Percentiles rank a stretch among this genome's conserved stretches.
These are phyloP conservation scores for Pisolithus thermaeus DNA, from an alignment of 1,284 basidiomycete genomes.

Conservation along the genomic window DNA sequence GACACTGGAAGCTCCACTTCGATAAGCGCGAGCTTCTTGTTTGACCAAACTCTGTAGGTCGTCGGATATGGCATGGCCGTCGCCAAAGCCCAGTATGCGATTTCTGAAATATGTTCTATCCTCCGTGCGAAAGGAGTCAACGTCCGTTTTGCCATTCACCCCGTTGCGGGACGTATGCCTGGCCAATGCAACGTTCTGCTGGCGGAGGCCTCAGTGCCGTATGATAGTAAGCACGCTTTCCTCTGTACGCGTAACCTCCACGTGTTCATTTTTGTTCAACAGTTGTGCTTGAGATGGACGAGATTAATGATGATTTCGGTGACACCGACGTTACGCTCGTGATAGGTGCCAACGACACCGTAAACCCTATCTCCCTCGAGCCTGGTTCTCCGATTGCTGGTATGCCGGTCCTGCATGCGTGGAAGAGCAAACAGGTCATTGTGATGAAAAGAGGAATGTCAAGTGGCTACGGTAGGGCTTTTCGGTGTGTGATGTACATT, in stretches of 20 bases:
- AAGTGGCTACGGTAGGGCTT: conserved; percentile 67
- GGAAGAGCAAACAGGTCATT: conserved; percentile 86
- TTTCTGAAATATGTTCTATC: conserved; percentile 72
- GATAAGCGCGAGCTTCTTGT: conserved; percentile 2
- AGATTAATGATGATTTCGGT: conserved; percentile 84
- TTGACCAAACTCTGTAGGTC: conserved; percentile 38
- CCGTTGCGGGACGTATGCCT: conserved; percentile 72
- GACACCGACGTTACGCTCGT: conserved; percentile 82
- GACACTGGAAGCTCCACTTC: background rate
- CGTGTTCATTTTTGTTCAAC: background rate
- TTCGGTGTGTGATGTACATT: conserved; percentile 4
- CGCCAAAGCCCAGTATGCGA: conserved; percentile 82
- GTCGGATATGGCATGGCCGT: conserved; percentile 89
- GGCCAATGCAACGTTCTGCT: conserved; percentile 84
- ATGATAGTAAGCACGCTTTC: conserved; percentile 55
- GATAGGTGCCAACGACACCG: conserved; percentile 86
- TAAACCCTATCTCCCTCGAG: conserved; percentile 85
- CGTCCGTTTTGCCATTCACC: conserved; percentile 65
- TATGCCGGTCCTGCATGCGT: conserved; percentile 84
- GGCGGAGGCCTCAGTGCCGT: conserved; percentile 83
- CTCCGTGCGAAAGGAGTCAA: conserved; percentile 68
- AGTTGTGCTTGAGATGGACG: conserved; percentile 89
- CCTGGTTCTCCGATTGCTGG: conserved; percentile 80
- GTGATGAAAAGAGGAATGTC: conserved; percentile 88
- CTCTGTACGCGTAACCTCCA: background rate